Evolutionary conservation across 352 stramenopile genomes (phyloP), one percentile per base, ranked within the genome.

Genomic region (Plasmopara viticola): DNA sequence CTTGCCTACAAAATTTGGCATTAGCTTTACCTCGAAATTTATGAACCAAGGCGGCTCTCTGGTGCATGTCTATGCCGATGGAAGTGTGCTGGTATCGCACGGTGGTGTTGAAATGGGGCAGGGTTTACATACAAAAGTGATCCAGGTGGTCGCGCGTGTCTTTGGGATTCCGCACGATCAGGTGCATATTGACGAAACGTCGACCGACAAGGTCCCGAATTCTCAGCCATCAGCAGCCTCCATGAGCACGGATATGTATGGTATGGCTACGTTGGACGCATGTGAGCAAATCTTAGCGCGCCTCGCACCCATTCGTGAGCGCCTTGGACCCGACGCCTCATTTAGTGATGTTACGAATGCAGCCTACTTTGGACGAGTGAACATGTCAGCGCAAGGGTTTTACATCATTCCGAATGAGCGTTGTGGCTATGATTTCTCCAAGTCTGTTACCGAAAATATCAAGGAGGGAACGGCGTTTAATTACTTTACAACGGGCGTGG

Each of bases 91-190:
- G 35, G 78, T 98, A 8, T 95, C 86, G 9, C 94, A 98, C 55
- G 94, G 96, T 28, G 96, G 95, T 25, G 96, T 96, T n/a, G 96
- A 99, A 73, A 98, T 99, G 95, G 94, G 95, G 29, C 95, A 99
- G 69, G 96, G 95, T 9, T 66, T 99, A 6, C 91, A 98, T 67
- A 99, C 95, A 1, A 98, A 99, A 68, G 89, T 95, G 46, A 88
- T 90, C 39, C 81, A 91, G 48, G 74, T 91, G 35, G 76, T 90
- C 14, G 94, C 95, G 18, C 82, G 94, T 25, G 88, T 87, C 14
- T 98, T 98, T 68, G 84, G 78, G 2, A 96, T 98, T 42, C 70
- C 88, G 1, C 67, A 97, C n/a, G 77, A 94, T 7, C 62, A 88
- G 52, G 90, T 98, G 0, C 94, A 97, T 60, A 85, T 98, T 8